Conservation (phyloP, 371 early-diverging fungal genomes). For the Mucor velutinosus region DNA sequence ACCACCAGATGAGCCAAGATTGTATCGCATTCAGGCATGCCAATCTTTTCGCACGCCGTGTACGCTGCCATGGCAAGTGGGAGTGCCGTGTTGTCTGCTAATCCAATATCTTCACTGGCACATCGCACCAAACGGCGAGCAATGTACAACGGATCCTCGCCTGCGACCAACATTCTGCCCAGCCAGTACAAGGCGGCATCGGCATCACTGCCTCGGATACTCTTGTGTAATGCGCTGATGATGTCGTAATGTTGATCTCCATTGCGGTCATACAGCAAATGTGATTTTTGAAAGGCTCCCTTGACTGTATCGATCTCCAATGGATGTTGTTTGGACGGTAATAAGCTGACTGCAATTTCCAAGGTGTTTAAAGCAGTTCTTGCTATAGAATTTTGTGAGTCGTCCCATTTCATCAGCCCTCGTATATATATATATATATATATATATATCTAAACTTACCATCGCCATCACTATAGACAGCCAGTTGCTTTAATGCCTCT, state of each 20-base stretch:
- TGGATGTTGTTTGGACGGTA: constrained; percentile 27
- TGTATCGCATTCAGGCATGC: constrained; percentile 91
- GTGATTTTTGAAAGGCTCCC: constrained; percentile 79
- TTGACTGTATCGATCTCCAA: constrained; percentile 32
- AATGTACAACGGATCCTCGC: constrained; percentile 90
- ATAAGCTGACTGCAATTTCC: constrained; percentile 59
- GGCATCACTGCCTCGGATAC: constrained; percentile 78
- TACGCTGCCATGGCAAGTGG: constrained; percentile 77
- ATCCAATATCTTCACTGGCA: constrained; percentile 90
- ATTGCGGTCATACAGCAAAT: constrained; percentile 77
- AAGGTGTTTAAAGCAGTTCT: constrained; percentile 71
- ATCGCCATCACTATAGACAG: constrained; percentile 71
- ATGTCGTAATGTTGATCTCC: constrained; percentile 90
- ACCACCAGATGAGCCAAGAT: constrained; percentile 79
- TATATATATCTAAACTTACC: constrained; percentile 47
- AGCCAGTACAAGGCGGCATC: constrained; percentile 88
- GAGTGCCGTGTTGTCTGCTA: constrained; percentile 80
- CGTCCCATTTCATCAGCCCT: neutral
- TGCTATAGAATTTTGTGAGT: constrained; percentile 38
- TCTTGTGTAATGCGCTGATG: constrained; percentile 88
- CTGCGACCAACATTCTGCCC: constrained; percentile 85
- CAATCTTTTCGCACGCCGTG: constrained; percentile 83
- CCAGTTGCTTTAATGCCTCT: constrained; percentile 46
- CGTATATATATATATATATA: too few species aligned
- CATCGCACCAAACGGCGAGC: constrained; percentile 74